phyloP scores from a whole-genome alignment of 768 basidiomycete genomes.

The Hygrocybe coccinea region DNA sequence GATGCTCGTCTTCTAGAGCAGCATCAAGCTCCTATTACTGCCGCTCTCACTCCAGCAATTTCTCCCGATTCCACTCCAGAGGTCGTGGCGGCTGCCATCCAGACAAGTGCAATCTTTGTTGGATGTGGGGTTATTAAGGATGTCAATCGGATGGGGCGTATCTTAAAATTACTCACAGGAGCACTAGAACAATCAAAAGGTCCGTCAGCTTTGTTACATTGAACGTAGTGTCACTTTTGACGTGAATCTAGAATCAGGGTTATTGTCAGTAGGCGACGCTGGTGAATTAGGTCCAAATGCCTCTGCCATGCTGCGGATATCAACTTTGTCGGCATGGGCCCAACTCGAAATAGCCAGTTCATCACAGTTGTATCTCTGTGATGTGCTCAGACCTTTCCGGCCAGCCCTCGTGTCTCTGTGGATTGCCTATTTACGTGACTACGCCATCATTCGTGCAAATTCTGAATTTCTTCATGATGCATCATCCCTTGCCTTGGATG shows the following conservation, averaged over 20 bases:
- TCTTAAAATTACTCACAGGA: constrained; percentile 80
- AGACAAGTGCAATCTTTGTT: constrained; percentile 92
- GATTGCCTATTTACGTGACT: constrained; percentile 86
- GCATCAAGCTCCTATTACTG: constrained; percentile 96
- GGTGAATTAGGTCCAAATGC: constrained; percentile 89
- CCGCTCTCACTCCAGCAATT: constrained; percentile 94
- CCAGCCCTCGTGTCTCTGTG: constrained; percentile 73
- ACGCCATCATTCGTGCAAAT: constrained; percentile 84
- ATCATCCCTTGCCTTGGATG: constrained; percentile 69
- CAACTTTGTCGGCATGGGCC: constrained; percentile 93
- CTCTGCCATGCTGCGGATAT: constrained; percentile 89
- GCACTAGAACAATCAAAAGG: constrained; percentile 90
- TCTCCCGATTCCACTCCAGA: constrained; percentile 94
- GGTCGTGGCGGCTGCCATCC: constrained; percentile 85
- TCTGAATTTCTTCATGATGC: constrained; percentile 80
- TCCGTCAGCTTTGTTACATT: constrained; percentile 24
- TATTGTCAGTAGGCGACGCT: constrained; percentile 80
- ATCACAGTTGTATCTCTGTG: constrained; percentile 67
- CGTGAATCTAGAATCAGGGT: constrained; percentile 62
- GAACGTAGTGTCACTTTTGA: background rate
- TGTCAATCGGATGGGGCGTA: constrained; percentile 86
- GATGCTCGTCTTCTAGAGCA: constrained; percentile 89
- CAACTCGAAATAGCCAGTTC: constrained; percentile 77
- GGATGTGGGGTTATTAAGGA: constrained; percentile 94
- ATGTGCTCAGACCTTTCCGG: constrained; percentile 80